These are phyloP conservation scores for Ceratocystis ficicola DNA, from an alignment of 2,329 filamentous ascomycete species.

Conservation along the genomic window DNA sequence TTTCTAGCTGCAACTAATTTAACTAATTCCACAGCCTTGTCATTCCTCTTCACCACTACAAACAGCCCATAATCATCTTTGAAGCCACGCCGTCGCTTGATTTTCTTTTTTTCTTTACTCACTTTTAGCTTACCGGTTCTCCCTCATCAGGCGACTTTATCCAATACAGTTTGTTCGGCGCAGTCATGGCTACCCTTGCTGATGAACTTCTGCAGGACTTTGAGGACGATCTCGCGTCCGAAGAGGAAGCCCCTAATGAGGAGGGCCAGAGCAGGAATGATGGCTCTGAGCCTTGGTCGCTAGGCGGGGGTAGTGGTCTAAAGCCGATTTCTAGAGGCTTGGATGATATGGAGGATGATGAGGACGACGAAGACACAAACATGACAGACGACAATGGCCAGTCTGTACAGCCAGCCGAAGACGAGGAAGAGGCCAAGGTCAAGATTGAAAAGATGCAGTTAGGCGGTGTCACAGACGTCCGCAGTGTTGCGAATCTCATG, in stretches of 20 bases:
- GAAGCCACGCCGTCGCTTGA: background rate
- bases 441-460: slow-evolving; percentile 72
- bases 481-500: slow-evolving; percentile 69
- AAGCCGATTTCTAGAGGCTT: slow-evolving; percentile 31
- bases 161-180: background rate
- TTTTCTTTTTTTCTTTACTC: background rate
- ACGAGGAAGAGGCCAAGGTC: slow-evolving; percentile 60
- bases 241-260: slow-evolving; percentile 48
- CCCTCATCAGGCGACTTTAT: too few species aligned
- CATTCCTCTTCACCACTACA: background rate
- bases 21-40: slow-evolving; percentile 15
- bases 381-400: slow-evolving; percentile 36
- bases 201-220: slow-evolving; percentile 90
- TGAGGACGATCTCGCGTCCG: slow-evolving; percentile 48
- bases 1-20: slow-evolving; percentile 16
- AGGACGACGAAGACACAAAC: slow-evolving; percentile 49
- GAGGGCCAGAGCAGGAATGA: slow-evolving; percentile 35
- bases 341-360: slow-evolving; percentile 46
- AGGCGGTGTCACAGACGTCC: slow-evolving; percentile 60
- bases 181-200: slow-evolving; percentile 71
- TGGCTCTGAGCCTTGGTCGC: slow-evolving; percentile 3
- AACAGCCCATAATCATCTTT: background rate
- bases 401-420: slow-evolving; percentile 41
- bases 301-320: slow-evolving; percentile 8
- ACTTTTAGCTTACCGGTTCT: too few species aligned